Conservation (phyloP, 306 rosid genomes). For the Castanea mollissima region DNA sequence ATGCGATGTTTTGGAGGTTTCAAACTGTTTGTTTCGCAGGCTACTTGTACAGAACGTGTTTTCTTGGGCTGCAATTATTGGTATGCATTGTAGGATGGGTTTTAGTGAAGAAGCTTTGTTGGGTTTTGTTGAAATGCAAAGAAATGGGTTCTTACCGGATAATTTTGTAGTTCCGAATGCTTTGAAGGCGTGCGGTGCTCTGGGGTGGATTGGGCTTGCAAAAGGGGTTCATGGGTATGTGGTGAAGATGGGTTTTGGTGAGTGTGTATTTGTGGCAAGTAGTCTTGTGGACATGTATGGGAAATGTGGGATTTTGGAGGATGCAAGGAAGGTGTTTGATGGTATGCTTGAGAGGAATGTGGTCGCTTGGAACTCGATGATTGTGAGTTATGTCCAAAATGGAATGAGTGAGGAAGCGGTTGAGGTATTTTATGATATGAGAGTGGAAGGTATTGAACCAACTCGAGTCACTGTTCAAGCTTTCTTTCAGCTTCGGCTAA, state of each 20-base stretch:
- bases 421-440: constrained; percentile 48
- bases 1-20: constrained; percentile 14
- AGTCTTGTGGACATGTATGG: constrained; percentile 90
- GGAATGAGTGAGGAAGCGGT: constrained; percentile 66
- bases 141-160: constrained; percentile 54
- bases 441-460: constrained; percentile 47
- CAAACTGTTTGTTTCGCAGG: constrained; percentile 43
- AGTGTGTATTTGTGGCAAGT: constrained; percentile 66
- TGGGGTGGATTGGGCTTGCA: constrained; percentile 51
- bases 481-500: constrained; percentile 69
- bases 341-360: constrained; percentile 48
- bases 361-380: constrained; percentile 81
- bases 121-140: constrained; percentile 50
- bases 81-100: constrained; percentile 57
- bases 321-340: constrained; percentile 70
- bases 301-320: constrained; percentile 61
- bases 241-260: constrained; percentile 43
- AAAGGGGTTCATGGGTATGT: constrained; percentile 62
- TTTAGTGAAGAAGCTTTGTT: constrained; percentile 46
- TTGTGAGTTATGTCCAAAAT: constrained; percentile 52
- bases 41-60: constrained; percentile 44
- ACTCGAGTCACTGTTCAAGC: constrained; percentile 62
- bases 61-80: constrained; percentile 84
- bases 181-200: constrained; percentile 72
- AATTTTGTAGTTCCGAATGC: constrained; percentile 81